phyloP scores from a whole-genome alignment of 2,329 filamentous ascomycete genomes.

The Ophiosphaerella narmari region DNA sequence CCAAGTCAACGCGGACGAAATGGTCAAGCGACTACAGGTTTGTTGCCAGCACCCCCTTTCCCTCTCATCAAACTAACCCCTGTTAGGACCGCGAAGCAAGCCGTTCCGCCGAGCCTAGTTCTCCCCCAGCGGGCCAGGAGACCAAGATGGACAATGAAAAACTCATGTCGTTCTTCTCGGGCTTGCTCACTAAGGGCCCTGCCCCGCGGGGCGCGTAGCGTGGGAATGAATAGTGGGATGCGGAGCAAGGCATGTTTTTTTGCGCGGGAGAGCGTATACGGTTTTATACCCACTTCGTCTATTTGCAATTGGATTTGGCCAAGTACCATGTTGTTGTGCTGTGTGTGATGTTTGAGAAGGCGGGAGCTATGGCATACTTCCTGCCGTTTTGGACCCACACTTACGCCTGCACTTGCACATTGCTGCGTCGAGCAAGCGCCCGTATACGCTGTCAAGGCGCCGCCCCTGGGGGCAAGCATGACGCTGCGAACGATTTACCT shows the following conservation, averaged over 20 bases:
- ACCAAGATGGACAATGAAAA: slow-evolving; percentile 47
- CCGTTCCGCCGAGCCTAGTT: slow-evolving; percentile 33
- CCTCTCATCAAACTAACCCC: slow-evolving; percentile 15
- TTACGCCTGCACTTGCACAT: too few species aligned
- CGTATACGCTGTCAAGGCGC: too few species aligned
- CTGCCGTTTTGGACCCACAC: too few species aligned
- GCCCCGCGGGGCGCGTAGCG: slow-evolving; percentile 25
- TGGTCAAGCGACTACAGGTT: slow-evolving; percentile 85
- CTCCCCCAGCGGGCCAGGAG: slow-evolving; percentile 29
- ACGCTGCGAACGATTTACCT: too few species aligned
- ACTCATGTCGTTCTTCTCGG: slow-evolving; percentile 47
- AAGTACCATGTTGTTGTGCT: not conserved
- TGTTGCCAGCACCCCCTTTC: not conserved
- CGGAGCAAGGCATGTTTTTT: too few species aligned
- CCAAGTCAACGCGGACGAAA: slow-evolving; percentile 91
- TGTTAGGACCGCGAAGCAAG: slow-evolving; percentile 44
- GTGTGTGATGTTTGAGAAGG: too few species aligned
- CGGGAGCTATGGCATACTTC: too few species aligned
- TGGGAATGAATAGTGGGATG: too few species aligned
- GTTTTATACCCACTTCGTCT: not conserved
- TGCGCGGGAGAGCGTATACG: too few species aligned
- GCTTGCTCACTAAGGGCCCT: slow-evolving; percentile 41
- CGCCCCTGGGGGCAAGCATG: too few species aligned
- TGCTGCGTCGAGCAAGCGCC: too few species aligned
- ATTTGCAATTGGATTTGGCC: not conserved